Percentiles rank a stretch among this genome's conserved stretches.
These are phyloP conservation scores for Arabidopsis arenosa DNA, from an alignment of 345 rosid genomes.

Conservation along the genomic window DNA sequence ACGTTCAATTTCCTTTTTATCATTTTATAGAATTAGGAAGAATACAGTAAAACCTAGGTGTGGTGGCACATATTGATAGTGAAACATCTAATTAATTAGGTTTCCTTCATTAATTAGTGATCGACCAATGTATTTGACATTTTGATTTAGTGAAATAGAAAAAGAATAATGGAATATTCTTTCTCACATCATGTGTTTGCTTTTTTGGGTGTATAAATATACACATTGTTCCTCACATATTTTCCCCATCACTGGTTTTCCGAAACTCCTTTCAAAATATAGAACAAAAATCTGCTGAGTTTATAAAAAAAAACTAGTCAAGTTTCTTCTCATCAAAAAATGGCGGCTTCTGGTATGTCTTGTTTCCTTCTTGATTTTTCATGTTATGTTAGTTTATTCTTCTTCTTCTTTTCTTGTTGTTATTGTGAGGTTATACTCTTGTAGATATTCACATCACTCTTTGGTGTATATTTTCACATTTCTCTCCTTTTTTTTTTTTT, in stretches of 20 bases:
- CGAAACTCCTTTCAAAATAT: background rate
- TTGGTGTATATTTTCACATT: no score
- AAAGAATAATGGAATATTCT: background rate
- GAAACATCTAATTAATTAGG: no score
- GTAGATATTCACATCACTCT: no score
- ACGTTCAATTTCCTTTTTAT: no score
- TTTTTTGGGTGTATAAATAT: background rate
- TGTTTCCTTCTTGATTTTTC: background rate
- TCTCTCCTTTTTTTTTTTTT: no score
- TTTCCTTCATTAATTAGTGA: no score
- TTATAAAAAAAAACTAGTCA: background rate
- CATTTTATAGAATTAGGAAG: no score
- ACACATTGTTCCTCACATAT: background rate
- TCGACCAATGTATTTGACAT: background rate
- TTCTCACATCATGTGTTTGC: background rate
- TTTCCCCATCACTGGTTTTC: background rate
- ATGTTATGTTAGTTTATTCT: background rate
- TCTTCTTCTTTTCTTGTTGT: background rate
- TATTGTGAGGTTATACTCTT: no score
- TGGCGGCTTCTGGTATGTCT: background rate
- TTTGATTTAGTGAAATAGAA: background rate
- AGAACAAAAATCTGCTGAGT: background rate
- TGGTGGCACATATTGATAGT: no score
- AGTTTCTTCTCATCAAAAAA: background rate
- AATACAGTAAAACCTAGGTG: no score